Conservation (phyloP, 306 rosid species). For the Casuarina glauca region DNA sequence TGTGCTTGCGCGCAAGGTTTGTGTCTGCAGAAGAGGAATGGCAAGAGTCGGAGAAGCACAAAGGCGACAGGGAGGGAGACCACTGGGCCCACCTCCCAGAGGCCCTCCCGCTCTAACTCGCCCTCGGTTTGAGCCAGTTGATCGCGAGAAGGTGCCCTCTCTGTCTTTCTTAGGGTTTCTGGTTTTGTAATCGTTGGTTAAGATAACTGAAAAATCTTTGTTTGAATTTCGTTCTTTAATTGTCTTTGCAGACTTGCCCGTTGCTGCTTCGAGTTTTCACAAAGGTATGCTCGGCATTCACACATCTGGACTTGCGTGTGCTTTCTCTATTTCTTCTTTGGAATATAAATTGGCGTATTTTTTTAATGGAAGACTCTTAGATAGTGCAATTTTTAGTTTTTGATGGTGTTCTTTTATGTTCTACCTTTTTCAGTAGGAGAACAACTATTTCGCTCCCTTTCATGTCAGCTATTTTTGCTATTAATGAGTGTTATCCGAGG, state of each 20-base stretch:
- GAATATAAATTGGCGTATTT: not conserved
- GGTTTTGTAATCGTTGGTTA: not conserved
- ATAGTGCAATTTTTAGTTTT: not conserved
- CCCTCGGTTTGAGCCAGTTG: conserved; percentile 55
- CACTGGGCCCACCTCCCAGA: conserved; percentile 41
- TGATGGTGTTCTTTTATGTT: too few species aligned
- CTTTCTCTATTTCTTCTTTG: not conserved
- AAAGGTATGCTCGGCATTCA: conserved; percentile 43
- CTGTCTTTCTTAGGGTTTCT: not conserved
- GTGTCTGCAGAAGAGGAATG: conserved; percentile 26
- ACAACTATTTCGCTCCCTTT: too few species aligned
- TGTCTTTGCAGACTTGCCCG: conserved; percentile 74
- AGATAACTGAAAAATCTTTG: not conserved
- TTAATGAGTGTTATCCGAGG: too few species aligned
- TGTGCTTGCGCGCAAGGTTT: too few species aligned
- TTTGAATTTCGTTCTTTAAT: not conserved
- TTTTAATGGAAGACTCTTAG: not conserved
- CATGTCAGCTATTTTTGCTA: too few species aligned
- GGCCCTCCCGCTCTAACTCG: conserved; percentile 42
- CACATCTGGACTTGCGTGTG: not conserved
- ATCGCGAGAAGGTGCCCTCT: conserved; percentile 52
- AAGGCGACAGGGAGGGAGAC: conserved; percentile 47
- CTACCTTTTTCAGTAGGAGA: too few species aligned
- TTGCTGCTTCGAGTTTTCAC: conserved; percentile 90
- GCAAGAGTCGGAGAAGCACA: conserved; percentile 39